Evolutionary conservation across 345 rosid species (phyloP).

Genomic region (Pistacia atlantica): DNA sequence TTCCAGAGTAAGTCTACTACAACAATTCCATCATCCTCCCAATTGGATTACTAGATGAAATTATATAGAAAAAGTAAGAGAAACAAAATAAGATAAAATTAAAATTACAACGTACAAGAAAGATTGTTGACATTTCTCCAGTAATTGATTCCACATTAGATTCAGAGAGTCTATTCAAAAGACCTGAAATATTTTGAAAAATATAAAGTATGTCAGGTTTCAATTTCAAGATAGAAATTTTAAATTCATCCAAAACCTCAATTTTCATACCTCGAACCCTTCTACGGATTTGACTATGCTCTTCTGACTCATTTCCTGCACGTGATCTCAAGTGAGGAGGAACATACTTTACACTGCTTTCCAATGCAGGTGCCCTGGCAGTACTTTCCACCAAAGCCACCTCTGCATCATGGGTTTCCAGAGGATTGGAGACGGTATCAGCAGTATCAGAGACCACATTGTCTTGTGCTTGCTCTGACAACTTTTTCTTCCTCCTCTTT

Average conservation of each 20-base stretch:
- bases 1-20: not conserved
- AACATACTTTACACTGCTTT: constrained; percentile 53
- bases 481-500: constrained; percentile 45
- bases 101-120: constrained; percentile 49
- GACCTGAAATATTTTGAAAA: constrained; percentile 53
- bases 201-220: constrained; percentile 22
- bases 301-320: constrained; percentile 63
- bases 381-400: constrained; percentile 32
- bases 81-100: not conserved
- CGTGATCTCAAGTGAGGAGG: constrained; percentile 72
- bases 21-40: constrained; percentile 7
- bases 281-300: constrained; percentile 66
- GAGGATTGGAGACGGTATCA: constrained; percentile 19
- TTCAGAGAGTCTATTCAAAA: constrained; percentile 82
- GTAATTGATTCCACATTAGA: constrained; percentile 86
- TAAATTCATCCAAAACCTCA: constrained; percentile 14
- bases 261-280: constrained; percentile 65
- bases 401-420: constrained; percentile 26
- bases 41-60: not conserved
- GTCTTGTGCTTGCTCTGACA: constrained; percentile 29
- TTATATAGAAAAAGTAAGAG: not conserved
- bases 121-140: constrained; percentile 67
- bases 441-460: constrained; percentile 22
- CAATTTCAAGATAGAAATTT: constrained; percentile 12
- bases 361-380: constrained; percentile 20